Percentiles rank a stretch among this genome's conserved stretches.
Evolutionary conservation across 2,329 filamentous ascomycete genomes (phyloP).

Genomic region (Orbilia javanica): DNA sequence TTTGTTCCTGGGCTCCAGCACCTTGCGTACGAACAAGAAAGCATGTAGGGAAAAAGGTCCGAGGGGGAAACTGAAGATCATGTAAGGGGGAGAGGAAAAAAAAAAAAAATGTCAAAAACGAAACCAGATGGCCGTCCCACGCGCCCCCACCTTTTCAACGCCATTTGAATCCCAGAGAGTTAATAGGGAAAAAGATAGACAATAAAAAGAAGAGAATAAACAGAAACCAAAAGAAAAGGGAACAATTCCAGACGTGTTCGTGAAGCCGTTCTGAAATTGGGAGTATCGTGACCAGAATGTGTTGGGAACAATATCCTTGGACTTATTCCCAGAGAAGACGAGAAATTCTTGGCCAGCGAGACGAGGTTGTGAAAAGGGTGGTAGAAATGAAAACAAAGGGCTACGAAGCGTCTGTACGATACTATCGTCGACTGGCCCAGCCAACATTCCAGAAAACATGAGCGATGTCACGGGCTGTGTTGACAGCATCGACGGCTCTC

Average conservation of each 20-base stretch:
- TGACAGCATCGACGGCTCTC: constrained; percentile 67
- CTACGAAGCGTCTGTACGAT: constrained; percentile 36
- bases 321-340: constrained; percentile 8
- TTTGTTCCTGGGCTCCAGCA: constrained; percentile 17
- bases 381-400: constrained; percentile 24
- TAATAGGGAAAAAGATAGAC: constrained; percentile 15
- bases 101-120: constrained; percentile 29
- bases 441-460: constrained; percentile 78
- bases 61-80: constrained; percentile 6
- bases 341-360: not conserved
- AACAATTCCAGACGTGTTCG: constrained; percentile 32
- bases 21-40: constrained; percentile 7
- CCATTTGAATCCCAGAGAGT: constrained; percentile 23
- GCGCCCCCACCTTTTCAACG: constrained; percentile 52
- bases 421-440: constrained; percentile 58
- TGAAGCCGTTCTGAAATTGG: constrained; percentile 39
- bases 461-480: constrained; percentile 77
- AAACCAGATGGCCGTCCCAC: constrained; percentile 48
- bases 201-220: constrained; percentile 12
- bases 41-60: not conserved
- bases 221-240: constrained; percentile 18
- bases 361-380: not conserved
- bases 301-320: constrained; percentile 13
- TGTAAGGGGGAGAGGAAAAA: not conserved
- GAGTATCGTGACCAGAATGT: constrained; percentile 4